phyloP scores from a whole-genome alignment of 768 basidiomycete genomes.

The Candolleomyces eurysporus region DNA sequence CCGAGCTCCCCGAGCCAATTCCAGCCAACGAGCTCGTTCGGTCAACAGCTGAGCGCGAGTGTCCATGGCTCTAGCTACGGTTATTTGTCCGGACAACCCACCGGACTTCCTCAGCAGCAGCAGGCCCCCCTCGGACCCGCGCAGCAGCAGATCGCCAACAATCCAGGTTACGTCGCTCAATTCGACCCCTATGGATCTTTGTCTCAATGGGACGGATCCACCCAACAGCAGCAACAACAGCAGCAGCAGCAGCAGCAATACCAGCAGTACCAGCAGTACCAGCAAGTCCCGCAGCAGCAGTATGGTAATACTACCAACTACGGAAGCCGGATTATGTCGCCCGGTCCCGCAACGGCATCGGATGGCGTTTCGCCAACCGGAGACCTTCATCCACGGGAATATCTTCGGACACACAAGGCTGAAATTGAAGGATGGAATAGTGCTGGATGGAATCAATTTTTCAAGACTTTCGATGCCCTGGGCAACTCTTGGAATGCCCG shows the following conservation, averaged over 20 bases:
- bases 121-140: conserved; percentile 37
- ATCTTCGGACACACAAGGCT: conserved; percentile 60
- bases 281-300: conserved; percentile 6
- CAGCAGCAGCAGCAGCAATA: conserved; percentile 17
- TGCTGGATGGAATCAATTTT: conserved; percentile 69
- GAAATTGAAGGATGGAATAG: conserved; percentile 72
- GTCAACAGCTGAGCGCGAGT: conserved; percentile 48
- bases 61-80: conserved; percentile 40
- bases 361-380: conserved; percentile 30
- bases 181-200: conserved; percentile 53
- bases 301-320: conserved; percentile 14
- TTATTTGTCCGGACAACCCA: conserved; percentile 32
- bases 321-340: conserved; percentile 17
- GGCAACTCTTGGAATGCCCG: conserved; percentile 63
- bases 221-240: conserved; percentile 12
- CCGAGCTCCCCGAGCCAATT: conserved; percentile 17
- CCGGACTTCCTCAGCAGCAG: conserved; percentile 24
- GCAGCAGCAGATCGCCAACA: conserved; percentile 47
- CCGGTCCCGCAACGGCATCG: conserved; percentile 4
- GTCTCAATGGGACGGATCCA: conserved; percentile 40
- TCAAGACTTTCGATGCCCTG: conserved; percentile 60
- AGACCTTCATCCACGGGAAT: conserved; percentile 65
- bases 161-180: conserved; percentile 46
- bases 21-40: conserved; percentile 56
- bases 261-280: conserved; percentile 16